A percentile compares a stretch with the other conserved stretches of the same genome.
These are phyloP conservation scores for Imleria badia DNA, from an alignment of 768 basidiomycete genomes.

Conservation along the genomic window DNA sequence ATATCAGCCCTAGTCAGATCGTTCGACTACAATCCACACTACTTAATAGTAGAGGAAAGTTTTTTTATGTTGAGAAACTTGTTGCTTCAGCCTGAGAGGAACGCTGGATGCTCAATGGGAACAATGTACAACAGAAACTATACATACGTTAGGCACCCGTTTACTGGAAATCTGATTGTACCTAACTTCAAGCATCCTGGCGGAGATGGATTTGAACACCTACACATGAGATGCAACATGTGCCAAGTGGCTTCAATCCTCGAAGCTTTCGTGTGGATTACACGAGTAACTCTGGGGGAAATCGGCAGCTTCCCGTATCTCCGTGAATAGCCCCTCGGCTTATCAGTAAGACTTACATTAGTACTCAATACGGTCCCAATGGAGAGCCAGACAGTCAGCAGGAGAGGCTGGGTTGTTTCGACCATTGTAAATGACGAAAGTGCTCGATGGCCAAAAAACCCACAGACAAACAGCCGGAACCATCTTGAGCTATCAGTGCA, in stretches of 20 bases:
- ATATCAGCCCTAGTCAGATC: slow-evolving; percentile 46
- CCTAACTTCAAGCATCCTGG: background rate
- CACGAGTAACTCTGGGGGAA: too few relatives aligned
- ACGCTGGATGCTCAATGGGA: too few relatives aligned
- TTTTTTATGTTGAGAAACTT: too few relatives aligned
- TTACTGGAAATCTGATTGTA: background rate
- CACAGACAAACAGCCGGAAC: background rate
- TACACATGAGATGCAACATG: background rate
- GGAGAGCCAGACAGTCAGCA: too few relatives aligned
- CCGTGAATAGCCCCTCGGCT: too few relatives aligned
- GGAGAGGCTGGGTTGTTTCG: too few relatives aligned
- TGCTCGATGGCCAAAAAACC: background rate
- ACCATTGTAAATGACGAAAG: background rate
- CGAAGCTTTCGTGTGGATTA: background rate
- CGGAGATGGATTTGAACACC: background rate
- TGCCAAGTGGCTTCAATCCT: background rate
- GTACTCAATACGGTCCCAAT: too few relatives aligned
- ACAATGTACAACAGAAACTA: background rate
- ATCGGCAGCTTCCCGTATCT: too few relatives aligned
- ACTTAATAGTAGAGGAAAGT: too few relatives aligned
- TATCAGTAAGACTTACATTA: too few relatives aligned
- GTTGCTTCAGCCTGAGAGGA: too few relatives aligned
- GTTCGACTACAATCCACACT: slow-evolving; percentile 74
- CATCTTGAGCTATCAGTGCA: too few relatives aligned
- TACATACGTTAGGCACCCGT: background rate